A percentile compares a stretch with the other conserved stretches of the same genome.
Evolutionary conservation across 2,329 filamentous ascomycete genomes (phyloP).

Genomic region (Hysterium pulicare): DNA sequence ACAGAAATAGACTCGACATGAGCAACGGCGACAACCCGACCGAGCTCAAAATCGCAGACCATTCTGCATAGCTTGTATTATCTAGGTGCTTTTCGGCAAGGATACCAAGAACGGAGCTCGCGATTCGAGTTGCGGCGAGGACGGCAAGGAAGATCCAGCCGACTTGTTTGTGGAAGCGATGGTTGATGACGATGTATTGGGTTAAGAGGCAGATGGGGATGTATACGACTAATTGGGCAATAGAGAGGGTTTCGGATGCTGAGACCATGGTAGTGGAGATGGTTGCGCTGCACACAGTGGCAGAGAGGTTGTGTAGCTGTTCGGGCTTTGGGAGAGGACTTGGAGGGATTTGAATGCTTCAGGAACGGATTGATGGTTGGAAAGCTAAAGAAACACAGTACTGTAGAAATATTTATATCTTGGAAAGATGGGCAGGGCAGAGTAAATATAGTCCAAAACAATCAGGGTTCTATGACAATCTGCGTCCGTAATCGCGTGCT

Average conservation of each 20-base stretch:
- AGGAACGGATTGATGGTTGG: no score
- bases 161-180: background rate
- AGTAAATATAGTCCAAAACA: no score
- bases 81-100: background rate
- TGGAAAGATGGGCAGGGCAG: no score
- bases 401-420: no score
- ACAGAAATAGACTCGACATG: background rate
- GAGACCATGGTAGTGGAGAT: background rate
- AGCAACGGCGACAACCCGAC: background rate
- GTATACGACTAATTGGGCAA: background rate
- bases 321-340: no score
- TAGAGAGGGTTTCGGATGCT: background rate
- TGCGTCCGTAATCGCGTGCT: no score
- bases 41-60: background rate
- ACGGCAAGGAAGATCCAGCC: conserved; percentile 1
- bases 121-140: background rate
- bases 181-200: background rate
- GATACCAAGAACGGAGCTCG: background rate
- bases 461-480: no score
- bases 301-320: no score
- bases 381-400: no score
- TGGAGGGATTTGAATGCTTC: no score
- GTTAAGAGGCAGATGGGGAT: background rate
- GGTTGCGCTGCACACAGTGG: no score
- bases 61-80: background rate